Percentiles rank a stretch among this genome's conserved stretches.
phyloP scores from a whole-genome alignment of 805 yeast species.

The Candida nemodendra region DNA sequence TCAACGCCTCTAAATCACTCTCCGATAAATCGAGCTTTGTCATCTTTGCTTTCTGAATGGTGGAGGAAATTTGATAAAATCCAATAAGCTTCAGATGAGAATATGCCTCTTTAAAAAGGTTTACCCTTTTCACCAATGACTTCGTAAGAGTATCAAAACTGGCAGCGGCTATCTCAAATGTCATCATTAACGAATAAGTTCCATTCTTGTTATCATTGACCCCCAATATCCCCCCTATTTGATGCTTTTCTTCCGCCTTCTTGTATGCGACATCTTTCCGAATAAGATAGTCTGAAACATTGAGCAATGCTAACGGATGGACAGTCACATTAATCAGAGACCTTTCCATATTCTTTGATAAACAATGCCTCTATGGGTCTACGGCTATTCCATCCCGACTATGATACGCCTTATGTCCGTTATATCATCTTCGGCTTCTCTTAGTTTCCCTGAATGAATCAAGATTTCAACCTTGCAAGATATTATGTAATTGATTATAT shows the following conservation, averaged over 20 bases:
- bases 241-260: neutral
- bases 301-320: slow-evolving; percentile 17
- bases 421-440: too few relatives aligned
- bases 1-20: neutral
- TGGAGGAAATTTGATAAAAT: slow-evolving; percentile 14
- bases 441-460: too few relatives aligned
- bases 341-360: too few relatives aligned
- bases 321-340: slow-evolving; percentile 5
- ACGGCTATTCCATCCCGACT: too few relatives aligned
- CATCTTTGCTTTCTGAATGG: neutral
- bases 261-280: slow-evolving; percentile 1
- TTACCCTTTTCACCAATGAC: slow-evolving; percentile 9
- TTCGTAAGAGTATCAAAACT: neutral
- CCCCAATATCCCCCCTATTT: slow-evolving; percentile 18
- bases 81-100: slow-evolving; percentile 27
- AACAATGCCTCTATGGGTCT: too few relatives aligned
- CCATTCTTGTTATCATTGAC: slow-evolving; percentile 4
- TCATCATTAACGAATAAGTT: slow-evolving; percentile 10
- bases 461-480: too few relatives aligned
- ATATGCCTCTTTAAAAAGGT: slow-evolving; percentile 23
- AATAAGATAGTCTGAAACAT: slow-evolving; percentile 13
- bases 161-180: slow-evolving; percentile 12
- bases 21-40: neutral
- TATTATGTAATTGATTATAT: too few relatives aligned
- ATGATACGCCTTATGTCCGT: too few relatives aligned